phyloP scores from a whole-genome alignment of 805 yeast genomes.

The Sugiyamaella lignohabitans region DNA sequence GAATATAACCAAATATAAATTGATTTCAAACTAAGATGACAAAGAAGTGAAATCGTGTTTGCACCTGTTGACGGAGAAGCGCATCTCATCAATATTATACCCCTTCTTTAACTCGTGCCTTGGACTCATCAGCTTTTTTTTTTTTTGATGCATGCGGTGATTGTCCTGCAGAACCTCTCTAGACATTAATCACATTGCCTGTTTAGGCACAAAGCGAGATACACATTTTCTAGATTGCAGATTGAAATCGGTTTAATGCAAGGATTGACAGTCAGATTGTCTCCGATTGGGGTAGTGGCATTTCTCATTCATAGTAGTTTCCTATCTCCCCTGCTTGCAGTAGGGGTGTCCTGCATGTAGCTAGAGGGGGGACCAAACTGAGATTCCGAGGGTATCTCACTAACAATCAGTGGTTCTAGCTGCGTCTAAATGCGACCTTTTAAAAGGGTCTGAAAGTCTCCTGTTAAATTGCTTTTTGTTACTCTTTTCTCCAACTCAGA shows the following conservation, averaged over 20 bases:
- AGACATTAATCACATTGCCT: neutral
- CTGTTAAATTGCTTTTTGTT: too few relatives aligned
- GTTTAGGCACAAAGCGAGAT: neutral
- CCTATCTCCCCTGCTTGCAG: neutral
- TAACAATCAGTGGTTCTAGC: too few relatives aligned
- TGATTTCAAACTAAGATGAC: too few relatives aligned
- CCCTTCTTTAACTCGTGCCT: neutral
- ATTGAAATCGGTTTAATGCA: neutral
- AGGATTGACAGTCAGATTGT: neutral
- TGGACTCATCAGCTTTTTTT: neutral
- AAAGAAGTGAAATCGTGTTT: too few relatives aligned
- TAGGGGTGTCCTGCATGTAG: neutral
- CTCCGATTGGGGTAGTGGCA: conserved; percentile 1
- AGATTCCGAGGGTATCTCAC: neutral
- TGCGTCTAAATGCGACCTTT: too few relatives aligned
- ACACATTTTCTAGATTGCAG: conserved; percentile 2
- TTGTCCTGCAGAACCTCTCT: neutral
- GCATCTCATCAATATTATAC: too few relatives aligned
- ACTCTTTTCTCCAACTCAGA: too few relatives aligned
- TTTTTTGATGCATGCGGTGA: neutral
- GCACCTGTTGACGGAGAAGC: too few relatives aligned
- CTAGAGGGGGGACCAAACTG: too few relatives aligned
- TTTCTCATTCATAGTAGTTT: neutral
- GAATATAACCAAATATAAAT: too few relatives aligned
- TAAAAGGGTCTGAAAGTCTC: too few relatives aligned